Evolutionary conservation across 306 rosid species (phyloP), one percentile per base, ranked within the genome.

Genomic region (Castanopsis chinensis): DNA sequence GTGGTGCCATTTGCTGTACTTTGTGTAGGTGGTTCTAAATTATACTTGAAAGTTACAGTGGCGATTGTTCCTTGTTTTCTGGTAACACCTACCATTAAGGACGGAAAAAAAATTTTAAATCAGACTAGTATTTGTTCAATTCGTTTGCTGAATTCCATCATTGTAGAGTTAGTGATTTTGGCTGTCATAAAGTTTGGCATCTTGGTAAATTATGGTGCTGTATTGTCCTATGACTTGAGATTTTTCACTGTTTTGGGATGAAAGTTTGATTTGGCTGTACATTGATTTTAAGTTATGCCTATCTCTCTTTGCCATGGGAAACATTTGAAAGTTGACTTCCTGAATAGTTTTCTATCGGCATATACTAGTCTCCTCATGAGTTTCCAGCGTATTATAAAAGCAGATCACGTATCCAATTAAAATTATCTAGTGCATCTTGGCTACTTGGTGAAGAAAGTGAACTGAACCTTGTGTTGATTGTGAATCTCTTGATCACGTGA

Each of bases 171-270:
- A 17, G 21, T 64, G 70, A 28, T 30, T 67, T 6, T 67, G 52
- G 43, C 52, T 35, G 9, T 53, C 18, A 5, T 49, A 27, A 53
- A 33, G 37, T 43, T 65, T 81, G 67, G 51, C 49, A 15, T 67
- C 80, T 18, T 64, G 80, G 84, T 75, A 51, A 65, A 65, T 9
- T 28, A 68, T 19, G 19, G 19, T 61, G 35, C 27, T 25, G 68
- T 27, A 12, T 30, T 27, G 69, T 61, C 37, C 7, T 0, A 4
- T 27, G 69, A 28, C 69, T 61, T 4, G 28, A 25, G 69, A 25
- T 61, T 8, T 61, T 23, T 61, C 15, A 10, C 3, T 61, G 37
- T 15, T 28, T 27, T 28, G 43, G 37, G 41, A 63, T 27, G 17
- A 5, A 63, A 27, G 43, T 19, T 33, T 15, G 37, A 27, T 15